A percentile compares a stretch with the other conserved stretches of the same genome.
phyloP scores from a whole-genome alignment of 495 filamentous ascomycete genomes.

The Thermothielavioides terrestris region DNA sequence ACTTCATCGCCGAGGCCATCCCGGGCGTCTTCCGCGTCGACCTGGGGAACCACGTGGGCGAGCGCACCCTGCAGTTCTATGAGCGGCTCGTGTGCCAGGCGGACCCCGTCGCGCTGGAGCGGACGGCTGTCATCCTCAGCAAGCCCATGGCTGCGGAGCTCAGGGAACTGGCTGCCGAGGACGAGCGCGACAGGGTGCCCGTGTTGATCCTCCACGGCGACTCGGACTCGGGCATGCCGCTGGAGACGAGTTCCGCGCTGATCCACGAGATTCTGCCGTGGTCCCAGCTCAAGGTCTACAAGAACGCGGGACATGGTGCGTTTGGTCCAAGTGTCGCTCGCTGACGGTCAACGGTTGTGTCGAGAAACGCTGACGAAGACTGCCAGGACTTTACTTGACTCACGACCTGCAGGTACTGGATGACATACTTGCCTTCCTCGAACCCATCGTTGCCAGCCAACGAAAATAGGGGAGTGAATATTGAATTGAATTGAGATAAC shows the following conservation, averaged over 20 bases:
- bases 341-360: too few species aligned
- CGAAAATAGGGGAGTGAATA: not conserved
- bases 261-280: conserved; percentile 8
- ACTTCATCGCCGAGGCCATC: not conserved
- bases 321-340: not conserved
- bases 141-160: conserved; percentile 5
- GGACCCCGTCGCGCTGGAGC: conserved; percentile 9
- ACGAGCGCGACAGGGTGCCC: not conserved
- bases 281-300: conserved; percentile 13
- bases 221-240: conserved; percentile 8
- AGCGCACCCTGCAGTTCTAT: conserved; percentile 4
- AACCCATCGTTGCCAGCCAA: not conserved
- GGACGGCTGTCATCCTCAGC: not conserved
- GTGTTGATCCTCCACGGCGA: conserved; percentile 14
- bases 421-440: not conserved
- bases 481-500: too few species aligned
- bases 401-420: not conserved
- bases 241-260: conserved; percentile 4
- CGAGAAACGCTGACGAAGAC: not conserved
- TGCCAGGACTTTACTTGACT: conserved; percentile 4
- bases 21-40: conserved; percentile 1
- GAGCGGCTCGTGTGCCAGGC: conserved; percentile 8
- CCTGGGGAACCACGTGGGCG: not conserved
- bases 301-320: conserved; percentile 15
- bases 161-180: not conserved